A percentile compares a stretch with the other conserved stretches of the same genome.
Evolutionary conservation across 768 basidiomycete species (phyloP).

Genomic region (Lyophyllum decastes): DNA sequence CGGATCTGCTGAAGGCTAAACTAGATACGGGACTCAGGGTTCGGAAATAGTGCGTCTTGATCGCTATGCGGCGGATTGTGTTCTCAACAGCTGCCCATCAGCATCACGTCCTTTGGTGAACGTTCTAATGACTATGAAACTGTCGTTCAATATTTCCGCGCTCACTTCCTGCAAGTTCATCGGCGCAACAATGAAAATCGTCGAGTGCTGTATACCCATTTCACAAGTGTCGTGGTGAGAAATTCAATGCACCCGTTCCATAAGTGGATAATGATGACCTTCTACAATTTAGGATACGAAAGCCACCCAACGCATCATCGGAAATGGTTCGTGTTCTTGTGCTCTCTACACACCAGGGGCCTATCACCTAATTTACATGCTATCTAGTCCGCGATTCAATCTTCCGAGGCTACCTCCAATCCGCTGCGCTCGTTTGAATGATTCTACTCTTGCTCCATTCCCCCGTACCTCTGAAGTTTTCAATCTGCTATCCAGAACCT

Average conservation of each 20-base stretch:
- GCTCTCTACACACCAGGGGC: background rate
- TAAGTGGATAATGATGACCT: slow-evolving; percentile 2
- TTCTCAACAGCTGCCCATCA: slow-evolving; percentile 24
- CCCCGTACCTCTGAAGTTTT: slow-evolving; percentile 4
- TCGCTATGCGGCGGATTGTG: background rate
- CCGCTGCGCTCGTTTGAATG: slow-evolving; percentile 64
- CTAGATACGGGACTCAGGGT: slow-evolving; percentile 69
- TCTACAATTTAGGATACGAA: slow-evolving; percentile 65
- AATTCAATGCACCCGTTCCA: background rate
- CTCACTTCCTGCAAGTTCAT: slow-evolving; percentile 85
- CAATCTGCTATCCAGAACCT: background rate
- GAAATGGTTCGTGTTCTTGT: slow-evolving; percentile 57
- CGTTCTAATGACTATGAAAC: slow-evolving; percentile 81
- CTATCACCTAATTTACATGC: slow-evolving; percentile 10
- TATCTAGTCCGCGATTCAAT: slow-evolving; percentile 69
- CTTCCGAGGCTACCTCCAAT: slow-evolving; percentile 73
- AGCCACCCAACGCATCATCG: slow-evolving; percentile 81
- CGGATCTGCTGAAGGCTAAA: slow-evolving; percentile 74
- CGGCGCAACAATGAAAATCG: slow-evolving; percentile 77
- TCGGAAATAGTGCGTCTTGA: slow-evolving; percentile 69
- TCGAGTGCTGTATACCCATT: slow-evolving; percentile 79
- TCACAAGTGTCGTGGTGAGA: slow-evolving; percentile 76
- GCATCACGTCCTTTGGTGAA: slow-evolving; percentile 81
- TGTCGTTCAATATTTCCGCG: slow-evolving; percentile 84
- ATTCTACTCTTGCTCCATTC: background rate